phyloP scores from a whole-genome alignment of 2,329 filamentous ascomycete species.

The Venturia effusa region DNA sequence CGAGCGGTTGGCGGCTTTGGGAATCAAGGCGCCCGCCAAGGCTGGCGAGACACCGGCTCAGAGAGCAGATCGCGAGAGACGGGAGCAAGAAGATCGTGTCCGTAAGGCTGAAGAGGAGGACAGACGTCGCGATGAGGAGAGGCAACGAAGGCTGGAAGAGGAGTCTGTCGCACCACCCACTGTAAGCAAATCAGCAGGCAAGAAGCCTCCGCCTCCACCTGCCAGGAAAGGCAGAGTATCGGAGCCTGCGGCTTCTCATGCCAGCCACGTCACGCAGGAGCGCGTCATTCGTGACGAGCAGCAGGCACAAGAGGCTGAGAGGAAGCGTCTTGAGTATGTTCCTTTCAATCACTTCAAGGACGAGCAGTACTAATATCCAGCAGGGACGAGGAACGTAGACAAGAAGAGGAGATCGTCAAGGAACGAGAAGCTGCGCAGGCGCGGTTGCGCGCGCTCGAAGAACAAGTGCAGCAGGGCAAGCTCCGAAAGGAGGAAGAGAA shows the following conservation, averaged over 20 bases:
- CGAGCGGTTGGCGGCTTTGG: constrained; percentile 84
- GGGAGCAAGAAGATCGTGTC: constrained; percentile 77
- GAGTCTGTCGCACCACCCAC: constrained; percentile 57
- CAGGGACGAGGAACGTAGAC: constrained; percentile 61
- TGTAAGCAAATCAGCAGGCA: constrained; percentile 28
- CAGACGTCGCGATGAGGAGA: constrained; percentile 73
- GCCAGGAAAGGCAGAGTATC: constrained; percentile 58
- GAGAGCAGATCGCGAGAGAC: constrained; percentile 75
- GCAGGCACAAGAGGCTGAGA: constrained; percentile 44
- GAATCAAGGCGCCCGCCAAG: constrained; percentile 74
- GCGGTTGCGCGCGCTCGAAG: constrained; percentile 79
- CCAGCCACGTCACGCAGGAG: background rate
- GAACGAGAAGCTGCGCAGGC: constrained; percentile 74
- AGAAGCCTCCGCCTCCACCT: constrained; percentile 54
- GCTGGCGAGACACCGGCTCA: constrained; percentile 69
- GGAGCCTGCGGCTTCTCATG: constrained; percentile 22
- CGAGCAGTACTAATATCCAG: constrained; percentile 19
- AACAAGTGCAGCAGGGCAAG: constrained; percentile 88
- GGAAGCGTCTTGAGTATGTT: constrained; percentile 71
- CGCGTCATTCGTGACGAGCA: constrained; percentile 42
- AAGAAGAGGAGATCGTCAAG: constrained; percentile 69
- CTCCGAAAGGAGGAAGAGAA: constrained; percentile 95
- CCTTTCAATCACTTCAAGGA: background rate
- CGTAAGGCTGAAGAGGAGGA: constrained; percentile 92
- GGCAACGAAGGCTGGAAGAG: constrained; percentile 70